Percentiles rank a stretch among this genome's conserved stretches.
Evolutionary conservation across 2,329 filamentous ascomycete genomes (phyloP).

Genomic region (Stachybotrys echinatus): DNA sequence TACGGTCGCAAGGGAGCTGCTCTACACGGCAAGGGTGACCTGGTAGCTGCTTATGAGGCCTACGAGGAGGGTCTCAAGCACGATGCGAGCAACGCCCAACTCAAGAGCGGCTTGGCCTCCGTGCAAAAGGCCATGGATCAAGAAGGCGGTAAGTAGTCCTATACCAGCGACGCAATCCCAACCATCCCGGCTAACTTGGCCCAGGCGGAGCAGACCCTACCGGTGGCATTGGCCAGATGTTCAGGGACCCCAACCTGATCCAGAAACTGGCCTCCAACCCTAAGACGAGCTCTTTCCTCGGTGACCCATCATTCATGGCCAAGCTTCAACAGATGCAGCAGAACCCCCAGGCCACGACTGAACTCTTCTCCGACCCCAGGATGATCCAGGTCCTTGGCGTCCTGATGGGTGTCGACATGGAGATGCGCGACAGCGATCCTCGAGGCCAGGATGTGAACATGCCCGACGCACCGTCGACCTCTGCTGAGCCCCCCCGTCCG

Average conservation of each 20-base stretch:
- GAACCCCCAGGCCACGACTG: slow-evolving; percentile 74
- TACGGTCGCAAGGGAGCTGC: slow-evolving; percentile 92
- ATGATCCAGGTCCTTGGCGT: slow-evolving; percentile 95
- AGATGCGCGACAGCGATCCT: slow-evolving; percentile 32
- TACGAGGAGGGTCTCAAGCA: slow-evolving; percentile 94
- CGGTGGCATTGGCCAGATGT: slow-evolving; percentile 82
- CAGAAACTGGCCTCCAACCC: slow-evolving; percentile 91
- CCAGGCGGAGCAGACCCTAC: slow-evolving; percentile 53
- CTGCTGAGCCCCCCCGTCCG: slow-evolving; percentile 48
- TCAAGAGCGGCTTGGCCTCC: slow-evolving; percentile 79
- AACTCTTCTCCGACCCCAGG: slow-evolving; percentile 81
- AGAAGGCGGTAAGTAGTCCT: slow-evolving; percentile 27
- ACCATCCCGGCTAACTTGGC: background rate
- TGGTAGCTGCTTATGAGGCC: slow-evolving; percentile 79
- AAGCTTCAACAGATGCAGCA: slow-evolving; percentile 78
- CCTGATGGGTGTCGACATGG: slow-evolving; percentile 89
- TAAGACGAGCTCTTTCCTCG: slow-evolving; percentile 79
- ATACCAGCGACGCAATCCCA: slow-evolving; percentile 2
- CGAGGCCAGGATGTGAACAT: slow-evolving; percentile 62
- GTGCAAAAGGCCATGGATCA: slow-evolving; percentile 83
- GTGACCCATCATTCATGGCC: slow-evolving; percentile 80
- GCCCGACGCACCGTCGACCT: slow-evolving; percentile 55
- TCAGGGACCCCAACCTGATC: slow-evolving; percentile 85
- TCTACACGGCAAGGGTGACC: slow-evolving; percentile 79
- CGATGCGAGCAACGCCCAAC: slow-evolving; percentile 85